These are phyloP conservation scores for Lentinula boryana DNA, from an alignment of 768 basidiomycete species.

Conservation along the genomic window DNA sequence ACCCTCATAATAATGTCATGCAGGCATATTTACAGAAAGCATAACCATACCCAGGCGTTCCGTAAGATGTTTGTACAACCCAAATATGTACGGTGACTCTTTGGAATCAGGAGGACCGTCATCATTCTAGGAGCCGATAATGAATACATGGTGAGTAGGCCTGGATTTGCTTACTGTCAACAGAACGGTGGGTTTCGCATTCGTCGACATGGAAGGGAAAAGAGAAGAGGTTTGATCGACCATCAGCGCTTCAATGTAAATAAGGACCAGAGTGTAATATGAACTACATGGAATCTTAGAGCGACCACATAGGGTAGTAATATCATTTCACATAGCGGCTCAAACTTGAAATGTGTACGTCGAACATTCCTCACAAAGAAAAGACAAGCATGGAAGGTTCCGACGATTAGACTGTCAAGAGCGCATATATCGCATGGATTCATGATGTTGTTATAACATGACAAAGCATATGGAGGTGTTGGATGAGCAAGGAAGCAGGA, in stretches of 20 bases:
- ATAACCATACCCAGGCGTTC: constrained; percentile 45
- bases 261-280: too few relatives aligned
- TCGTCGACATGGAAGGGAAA: background rate
- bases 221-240: too few relatives aligned
- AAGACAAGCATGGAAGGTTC: background rate
- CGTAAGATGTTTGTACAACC: constrained; percentile 59
- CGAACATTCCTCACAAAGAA: too few relatives aligned
- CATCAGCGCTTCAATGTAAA: too few relatives aligned
- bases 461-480: background rate
- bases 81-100: constrained; percentile 73
- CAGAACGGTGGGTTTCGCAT: background rate
- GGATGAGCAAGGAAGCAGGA: background rate
- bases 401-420: background rate
- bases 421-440: constrained; percentile 7
- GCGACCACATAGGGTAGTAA: too few relatives aligned
- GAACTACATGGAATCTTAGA: too few relatives aligned
- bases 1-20: constrained; percentile 46
- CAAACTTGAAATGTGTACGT: too few relatives aligned
- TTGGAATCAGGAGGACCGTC: constrained; percentile 67
- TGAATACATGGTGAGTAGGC: background rate
- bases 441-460: background rate
- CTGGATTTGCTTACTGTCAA: background rate
- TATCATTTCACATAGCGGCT: too few relatives aligned
- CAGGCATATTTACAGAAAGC: background rate
- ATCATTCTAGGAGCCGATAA: constrained; percentile 51